Evolutionary conservation across 768 basidiomycete genomes (phyloP).

Genomic region (Candolleomyces efflorescens): DNA sequence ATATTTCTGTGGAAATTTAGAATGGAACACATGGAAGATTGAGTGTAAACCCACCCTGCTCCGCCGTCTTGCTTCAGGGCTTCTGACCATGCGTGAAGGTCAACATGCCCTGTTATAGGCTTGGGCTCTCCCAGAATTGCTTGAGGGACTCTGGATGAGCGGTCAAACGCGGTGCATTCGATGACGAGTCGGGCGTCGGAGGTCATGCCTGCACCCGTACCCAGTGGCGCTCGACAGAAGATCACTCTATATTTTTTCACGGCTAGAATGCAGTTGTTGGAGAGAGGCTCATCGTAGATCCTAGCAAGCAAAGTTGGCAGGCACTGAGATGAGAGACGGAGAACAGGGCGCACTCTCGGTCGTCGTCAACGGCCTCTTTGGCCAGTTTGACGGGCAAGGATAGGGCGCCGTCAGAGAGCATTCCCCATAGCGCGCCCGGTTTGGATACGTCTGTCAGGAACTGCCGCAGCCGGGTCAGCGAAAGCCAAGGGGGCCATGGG

Average conservation of each 20-base stretch:
- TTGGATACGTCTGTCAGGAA: conserved; percentile 48
- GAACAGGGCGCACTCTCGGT: conserved; percentile 29
- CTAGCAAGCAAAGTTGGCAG: not conserved
- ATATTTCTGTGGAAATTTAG: conserved; percentile 42
- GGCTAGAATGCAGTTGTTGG: not conserved
- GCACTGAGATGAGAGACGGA: not conserved
- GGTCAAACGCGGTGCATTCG: conserved; percentile 33
- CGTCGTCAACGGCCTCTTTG: conserved; percentile 43
- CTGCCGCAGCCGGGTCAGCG: conserved; percentile 1
- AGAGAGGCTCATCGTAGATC: not conserved
- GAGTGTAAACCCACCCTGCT: conserved; percentile 46
- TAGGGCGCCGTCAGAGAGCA: conserved; percentile 53
- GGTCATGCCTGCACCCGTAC: not conserved
- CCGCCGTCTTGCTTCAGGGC: conserved; percentile 56
- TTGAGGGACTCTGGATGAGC: conserved; percentile 32
- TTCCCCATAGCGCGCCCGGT: conserved; percentile 52
- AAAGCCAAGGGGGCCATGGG: not conserved
- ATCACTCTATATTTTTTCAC: conserved; percentile 49
- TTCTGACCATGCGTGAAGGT: conserved; percentile 47
- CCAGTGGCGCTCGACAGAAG: conserved; percentile 49
- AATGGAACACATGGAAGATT: not conserved
- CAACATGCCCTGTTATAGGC: conserved; percentile 35
- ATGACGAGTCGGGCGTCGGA: conserved; percentile 40
- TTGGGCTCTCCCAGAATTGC: conserved; percentile 45
- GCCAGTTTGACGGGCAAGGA: conserved; percentile 52